Evolutionary conservation across 1,284 basidiomycete genomes (phyloP).

Genomic region (Ustilago bromivora): DNA sequence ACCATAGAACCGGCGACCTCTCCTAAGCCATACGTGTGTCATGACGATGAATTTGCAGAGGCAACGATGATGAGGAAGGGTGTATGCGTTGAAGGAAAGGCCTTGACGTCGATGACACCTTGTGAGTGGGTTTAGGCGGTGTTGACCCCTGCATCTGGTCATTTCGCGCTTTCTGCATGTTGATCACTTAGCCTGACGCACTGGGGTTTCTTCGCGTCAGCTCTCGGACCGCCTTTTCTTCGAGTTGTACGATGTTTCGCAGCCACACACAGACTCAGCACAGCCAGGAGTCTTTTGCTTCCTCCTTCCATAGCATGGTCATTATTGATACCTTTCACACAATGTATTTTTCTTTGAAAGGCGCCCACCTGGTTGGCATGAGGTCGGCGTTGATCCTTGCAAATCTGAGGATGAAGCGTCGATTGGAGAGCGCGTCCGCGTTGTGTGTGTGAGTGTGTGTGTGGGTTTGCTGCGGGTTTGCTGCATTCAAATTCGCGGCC

Average conservation of each 20-base stretch:
- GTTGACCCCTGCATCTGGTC: conserved; percentile 11
- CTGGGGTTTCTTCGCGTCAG: neutral
- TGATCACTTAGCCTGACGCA: conserved; percentile 12
- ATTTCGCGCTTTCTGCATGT: neutral
- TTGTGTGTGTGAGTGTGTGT: conserved; percentile 10
- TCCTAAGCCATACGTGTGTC: neutral
- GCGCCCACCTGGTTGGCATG: too few relatives aligned
- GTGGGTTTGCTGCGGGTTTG: neutral
- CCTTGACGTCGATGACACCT: neutral
- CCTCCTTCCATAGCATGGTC: too few relatives aligned
- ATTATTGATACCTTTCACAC: too few relatives aligned
- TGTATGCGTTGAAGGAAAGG: neutral
- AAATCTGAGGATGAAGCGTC: neutral
- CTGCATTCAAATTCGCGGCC: too few relatives aligned
- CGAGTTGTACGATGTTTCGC: neutral
- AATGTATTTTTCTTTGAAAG: neutral
- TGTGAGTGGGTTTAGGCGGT: neutral
- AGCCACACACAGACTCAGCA: neutral
- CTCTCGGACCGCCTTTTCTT: neutral
- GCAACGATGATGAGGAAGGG: neutral
- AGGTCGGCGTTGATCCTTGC: neutral
- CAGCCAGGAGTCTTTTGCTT: neutral
- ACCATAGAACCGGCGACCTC: neutral
- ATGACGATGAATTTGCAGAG: neutral
- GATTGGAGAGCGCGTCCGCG: neutral